These are phyloP conservation scores for Globisporangium spinosum DNA, from an alignment of 352 stramenopile genomes.

Conservation along the genomic window DNA sequence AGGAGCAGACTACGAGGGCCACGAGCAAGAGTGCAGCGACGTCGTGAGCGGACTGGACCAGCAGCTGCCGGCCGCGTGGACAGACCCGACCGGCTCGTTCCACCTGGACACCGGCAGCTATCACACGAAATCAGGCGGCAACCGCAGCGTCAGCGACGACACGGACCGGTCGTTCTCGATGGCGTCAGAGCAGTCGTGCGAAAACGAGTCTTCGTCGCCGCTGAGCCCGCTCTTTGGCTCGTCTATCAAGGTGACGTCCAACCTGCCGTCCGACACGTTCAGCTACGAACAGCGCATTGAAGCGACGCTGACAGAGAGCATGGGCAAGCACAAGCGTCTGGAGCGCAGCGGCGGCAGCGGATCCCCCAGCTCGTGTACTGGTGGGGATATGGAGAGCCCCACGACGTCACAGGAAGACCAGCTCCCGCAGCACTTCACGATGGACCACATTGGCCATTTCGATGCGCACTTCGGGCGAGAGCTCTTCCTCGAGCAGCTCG, in stretches of 20 bases:
- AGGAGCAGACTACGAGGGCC: conserved; percentile 31
- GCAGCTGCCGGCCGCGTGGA: conserved; percentile 15
- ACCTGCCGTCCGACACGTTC: background rate
- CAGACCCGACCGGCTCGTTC: conserved; percentile 4
- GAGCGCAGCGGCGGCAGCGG: conserved; percentile 22
- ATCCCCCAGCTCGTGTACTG: background rate
- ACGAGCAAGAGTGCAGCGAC: conserved; percentile 23
- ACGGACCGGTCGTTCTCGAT: conserved; percentile 70
- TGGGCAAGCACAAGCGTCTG: conserved; percentile 32
- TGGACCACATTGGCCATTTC: conserved; percentile 62
- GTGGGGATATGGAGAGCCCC: conserved; percentile 12
- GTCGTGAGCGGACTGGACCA: conserved; percentile 25
- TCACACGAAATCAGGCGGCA: conserved; percentile 24
- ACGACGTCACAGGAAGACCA: conserved; percentile 26
- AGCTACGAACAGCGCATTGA: conserved; percentile 70
- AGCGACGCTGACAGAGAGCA: conserved; percentile 49
- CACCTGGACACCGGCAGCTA: conserved; percentile 24
- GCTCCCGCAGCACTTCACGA: conserved; percentile 44
- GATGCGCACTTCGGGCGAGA: conserved; percentile 66
- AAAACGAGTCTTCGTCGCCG: conserved; percentile 22
- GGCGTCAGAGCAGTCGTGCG: conserved; percentile 44
- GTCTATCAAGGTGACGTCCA: background rate
- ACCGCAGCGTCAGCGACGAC: conserved; percentile 49
- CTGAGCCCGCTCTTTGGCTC: conserved; percentile 20
- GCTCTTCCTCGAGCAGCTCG: conserved; percentile 67